Percentiles rank a stretch among this genome's conserved stretches.
phyloP scores from a whole-genome alignment of 495 filamentous ascomycete genomes.

The Trichoderma virens region DNA sequence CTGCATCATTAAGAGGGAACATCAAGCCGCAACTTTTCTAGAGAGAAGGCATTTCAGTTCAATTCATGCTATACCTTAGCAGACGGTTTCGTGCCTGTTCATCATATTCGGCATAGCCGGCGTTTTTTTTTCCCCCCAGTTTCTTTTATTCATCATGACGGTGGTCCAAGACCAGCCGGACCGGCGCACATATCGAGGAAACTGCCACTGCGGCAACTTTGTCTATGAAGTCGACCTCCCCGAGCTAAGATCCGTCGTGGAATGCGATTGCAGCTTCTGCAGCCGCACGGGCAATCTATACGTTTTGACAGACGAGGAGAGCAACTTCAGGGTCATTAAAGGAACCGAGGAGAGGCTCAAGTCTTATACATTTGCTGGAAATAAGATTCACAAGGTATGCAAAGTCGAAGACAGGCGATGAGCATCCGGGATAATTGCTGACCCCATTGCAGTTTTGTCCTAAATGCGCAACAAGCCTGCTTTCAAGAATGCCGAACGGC shows the following conservation, averaged over 20 bases:
- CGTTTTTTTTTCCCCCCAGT: not conserved
- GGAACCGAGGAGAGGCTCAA: constrained; percentile 25
- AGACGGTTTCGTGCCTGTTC: no score
- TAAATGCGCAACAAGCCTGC: constrained; percentile 29
- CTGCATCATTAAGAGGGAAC: no score
- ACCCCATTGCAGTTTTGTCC: constrained; percentile 32
- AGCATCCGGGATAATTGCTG: not conserved
- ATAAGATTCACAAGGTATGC: constrained; percentile 27
- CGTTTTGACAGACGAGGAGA: constrained; percentile 21
- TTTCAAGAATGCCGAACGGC: not conserved
- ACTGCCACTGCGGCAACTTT: constrained; percentile 48
- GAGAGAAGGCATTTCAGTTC: no score
- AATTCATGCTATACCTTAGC: no score
- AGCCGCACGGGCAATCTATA: constrained; percentile 36
- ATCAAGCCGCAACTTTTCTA: no score
- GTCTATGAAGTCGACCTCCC: constrained; percentile 39
- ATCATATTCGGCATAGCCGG: no score
- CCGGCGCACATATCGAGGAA: constrained; percentile 40
- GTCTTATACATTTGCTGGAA: constrained; percentile 30
- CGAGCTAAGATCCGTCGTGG: constrained; percentile 26
- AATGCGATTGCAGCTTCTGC: constrained; percentile 50
- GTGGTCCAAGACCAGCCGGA: not conserved
- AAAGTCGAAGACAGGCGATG: no score
- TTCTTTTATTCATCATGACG: not conserved
- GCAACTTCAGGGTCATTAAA: constrained; percentile 30